Conservation (phyloP, 2,329 filamentous ascomycete species). For the Penicillium sp. region DNA sequence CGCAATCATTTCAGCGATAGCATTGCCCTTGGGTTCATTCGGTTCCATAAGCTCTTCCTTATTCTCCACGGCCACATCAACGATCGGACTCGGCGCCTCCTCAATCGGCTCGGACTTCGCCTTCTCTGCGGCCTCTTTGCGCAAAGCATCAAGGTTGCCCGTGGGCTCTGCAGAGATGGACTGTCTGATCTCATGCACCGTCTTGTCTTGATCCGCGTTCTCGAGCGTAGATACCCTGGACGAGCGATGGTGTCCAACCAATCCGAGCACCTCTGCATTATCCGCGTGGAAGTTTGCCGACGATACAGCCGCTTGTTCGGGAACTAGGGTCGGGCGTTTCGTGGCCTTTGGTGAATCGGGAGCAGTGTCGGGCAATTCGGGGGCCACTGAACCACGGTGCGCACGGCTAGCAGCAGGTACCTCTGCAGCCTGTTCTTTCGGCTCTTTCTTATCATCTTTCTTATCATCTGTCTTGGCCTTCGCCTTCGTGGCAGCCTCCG, state of each 20-base stretch:
- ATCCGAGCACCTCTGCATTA: slow-evolving; percentile 35
- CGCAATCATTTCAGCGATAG: slow-evolving; percentile 7
- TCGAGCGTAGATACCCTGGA: slow-evolving; percentile 37
- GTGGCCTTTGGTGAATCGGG: slow-evolving; percentile 17
- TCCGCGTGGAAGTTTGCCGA: slow-evolving; percentile 40
- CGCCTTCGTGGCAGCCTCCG: slow-evolving; percentile 40
- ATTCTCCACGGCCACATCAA: background rate
- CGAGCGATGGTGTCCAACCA: slow-evolving; percentile 41
- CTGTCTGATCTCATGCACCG: slow-evolving; percentile 37
- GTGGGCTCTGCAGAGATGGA: slow-evolving; percentile 33
- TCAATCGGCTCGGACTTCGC: slow-evolving; percentile 26
- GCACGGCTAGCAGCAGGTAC: slow-evolving; percentile 7
- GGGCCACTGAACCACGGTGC: slow-evolving; percentile 33
- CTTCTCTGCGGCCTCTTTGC: slow-evolving; percentile 29
- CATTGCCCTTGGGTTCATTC: slow-evolving; percentile 3
- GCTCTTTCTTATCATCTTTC: slow-evolving; percentile 20
- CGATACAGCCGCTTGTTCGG: slow-evolving; percentile 38
- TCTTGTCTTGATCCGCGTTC: slow-evolving; percentile 35
- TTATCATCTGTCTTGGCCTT: slow-evolving; percentile 27
- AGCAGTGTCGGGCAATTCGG: slow-evolving; percentile 28
- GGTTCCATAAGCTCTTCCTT: slow-evolving; percentile 8
- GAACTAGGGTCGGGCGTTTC: slow-evolving; percentile 34
- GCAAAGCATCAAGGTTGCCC: slow-evolving; percentile 29
- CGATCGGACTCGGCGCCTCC: slow-evolving; percentile 15
- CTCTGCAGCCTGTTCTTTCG: slow-evolving; percentile 17